Base-by-base conservation (phyloP, 73 alveolate species). In the Paramecium sexaurelia region DNA sequence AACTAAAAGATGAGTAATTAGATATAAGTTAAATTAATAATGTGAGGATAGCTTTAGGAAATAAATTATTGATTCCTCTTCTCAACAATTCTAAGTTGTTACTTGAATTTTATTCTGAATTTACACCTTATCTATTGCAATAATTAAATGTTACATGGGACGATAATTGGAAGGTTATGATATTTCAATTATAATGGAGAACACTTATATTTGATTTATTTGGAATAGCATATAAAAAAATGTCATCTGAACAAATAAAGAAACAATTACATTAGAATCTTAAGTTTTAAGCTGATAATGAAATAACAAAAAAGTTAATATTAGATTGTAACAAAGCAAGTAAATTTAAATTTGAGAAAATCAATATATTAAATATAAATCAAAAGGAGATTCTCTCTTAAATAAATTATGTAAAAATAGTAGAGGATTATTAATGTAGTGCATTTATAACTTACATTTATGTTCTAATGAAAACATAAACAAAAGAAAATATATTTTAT, bases 211-310 rank as follows among this genome's bases (percentile, higher is more conserved):
- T 95, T 87, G 92, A 86, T 75, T 85, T 97, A 55, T 96, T 98
- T 41, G 98, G 96, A 88, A 94, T 93, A 45, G 91, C 95, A 61
- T 98, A 87, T 55, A 94, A 93, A 29, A 26, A 40, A 40, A 71
- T 87, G 75, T 93, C 84, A 19, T 10, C 97, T 7, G 97, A 95
- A n/a, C 93, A 93, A 55, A 94, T 97, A 55, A 97, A 97, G 85
- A 91, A 88, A 39, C 86, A 93, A 41, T 94, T 96, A 8, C 99
- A 97, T 94, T 95, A 93, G 35, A 92, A 91, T 43, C 84, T 96
- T 66, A 98, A 95, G 9, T 75, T 83, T 61, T 68, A 95, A n/a
- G 93, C 89, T 92, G 99, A 99, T 22, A 97, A 97, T 95, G 99
- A 97, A 93, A 55, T 97, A 41, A 96, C 99, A 4, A 96, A 97